Evolutionary conservation across 2,329 filamentous ascomycete genomes (phyloP), one percentile per base, ranked within the genome.

Genomic region (Westerdykella ornata): DNA sequence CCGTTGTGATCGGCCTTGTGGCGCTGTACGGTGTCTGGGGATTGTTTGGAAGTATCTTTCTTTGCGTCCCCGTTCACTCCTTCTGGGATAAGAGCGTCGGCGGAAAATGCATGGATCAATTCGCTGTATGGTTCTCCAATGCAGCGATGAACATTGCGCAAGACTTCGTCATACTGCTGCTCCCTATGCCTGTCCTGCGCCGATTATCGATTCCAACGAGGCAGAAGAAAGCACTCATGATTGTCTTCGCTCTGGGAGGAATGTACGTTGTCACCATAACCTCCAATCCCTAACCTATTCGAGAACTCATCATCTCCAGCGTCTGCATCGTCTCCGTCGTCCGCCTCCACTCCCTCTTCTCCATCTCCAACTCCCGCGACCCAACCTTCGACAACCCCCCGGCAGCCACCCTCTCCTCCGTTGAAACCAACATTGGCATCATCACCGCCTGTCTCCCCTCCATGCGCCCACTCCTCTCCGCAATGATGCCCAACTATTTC

Each of bases 401-500:
- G 15, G 54, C 60, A 11, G 62, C 59, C 4, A 55, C 53, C n/a
- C 51, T 62, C 12, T 63, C 59, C 4, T 49, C 53, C 0, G 55
- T 65, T 6, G 63, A 66, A 41, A 45, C 52, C 11, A 63, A 66
- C 37, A 51, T 62, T 0, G 56, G 54, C 13, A 65, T 66, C 28
- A 48, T 64, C 20, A 63, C 60, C 36, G 60, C 62, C 3, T 65
- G 59, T 38, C 43, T 66, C n/a, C 62, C 62, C 31, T 54, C 56
- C 4, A 56, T 66, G 46, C 60, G 62, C 5, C 60, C 60, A 2
- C 49, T 65, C 4, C 46, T 65, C 4, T 50, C 56, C 4, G 39
- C 60, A 0, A 50, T 71, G 22, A 66, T 72, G 48, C 72, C 71
- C 31, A 44, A 52, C 18, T 59, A 60, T 41, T 64, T 64, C 33